phyloP scores from a whole-genome alignment of 2,329 filamentous ascomycete genomes.

The Macrophomina pseudophaseolina region DNA sequence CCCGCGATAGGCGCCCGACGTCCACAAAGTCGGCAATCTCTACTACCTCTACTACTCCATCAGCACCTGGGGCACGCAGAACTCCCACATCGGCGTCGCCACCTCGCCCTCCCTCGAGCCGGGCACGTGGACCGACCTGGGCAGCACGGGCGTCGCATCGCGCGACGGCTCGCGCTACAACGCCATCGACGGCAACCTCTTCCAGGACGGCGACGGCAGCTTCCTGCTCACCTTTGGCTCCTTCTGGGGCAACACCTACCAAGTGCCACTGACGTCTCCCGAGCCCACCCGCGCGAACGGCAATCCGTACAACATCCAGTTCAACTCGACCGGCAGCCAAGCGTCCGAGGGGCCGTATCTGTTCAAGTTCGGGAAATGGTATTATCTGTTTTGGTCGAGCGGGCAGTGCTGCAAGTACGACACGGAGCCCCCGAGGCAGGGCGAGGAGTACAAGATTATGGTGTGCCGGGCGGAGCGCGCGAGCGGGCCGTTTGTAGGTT shows the following conservation, averaged over 20 bases:
- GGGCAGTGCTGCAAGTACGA: constrained; percentile 66
- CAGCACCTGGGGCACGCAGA: constrained; percentile 62
- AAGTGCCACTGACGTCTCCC: constrained; percentile 53
- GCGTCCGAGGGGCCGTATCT: constrained; percentile 59
- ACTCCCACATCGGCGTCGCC: constrained; percentile 64
- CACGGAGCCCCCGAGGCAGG: constrained; percentile 52
- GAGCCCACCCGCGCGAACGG: constrained; percentile 29
- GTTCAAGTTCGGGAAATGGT: constrained; percentile 56
- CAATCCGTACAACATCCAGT: constrained; percentile 28
- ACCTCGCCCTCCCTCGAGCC: constrained; percentile 54
- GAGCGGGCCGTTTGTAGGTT: constrained; percentile 56
- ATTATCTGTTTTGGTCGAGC: constrained; percentile 66
- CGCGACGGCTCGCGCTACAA: constrained; percentile 44
- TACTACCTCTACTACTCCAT: constrained; percentile 70
- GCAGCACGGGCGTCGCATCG: constrained; percentile 49
- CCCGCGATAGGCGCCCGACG: constrained; percentile 63
- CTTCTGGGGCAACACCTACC: constrained; percentile 70
- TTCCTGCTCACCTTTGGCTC: constrained; percentile 65
- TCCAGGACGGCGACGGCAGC: constrained; percentile 45
- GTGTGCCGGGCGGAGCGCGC: constrained; percentile 61
- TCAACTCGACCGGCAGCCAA: background rate
- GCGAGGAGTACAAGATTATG: constrained; percentile 66
- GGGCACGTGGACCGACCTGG: constrained; percentile 65
- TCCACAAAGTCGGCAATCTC: constrained; percentile 56
- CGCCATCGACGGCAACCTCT: constrained; percentile 57